A percentile compares a stretch with the other conserved stretches of the same genome.
Conservation (phyloP, 176 grass and related monocot genomes). For the Chrysopogon serrulatus region DNA sequence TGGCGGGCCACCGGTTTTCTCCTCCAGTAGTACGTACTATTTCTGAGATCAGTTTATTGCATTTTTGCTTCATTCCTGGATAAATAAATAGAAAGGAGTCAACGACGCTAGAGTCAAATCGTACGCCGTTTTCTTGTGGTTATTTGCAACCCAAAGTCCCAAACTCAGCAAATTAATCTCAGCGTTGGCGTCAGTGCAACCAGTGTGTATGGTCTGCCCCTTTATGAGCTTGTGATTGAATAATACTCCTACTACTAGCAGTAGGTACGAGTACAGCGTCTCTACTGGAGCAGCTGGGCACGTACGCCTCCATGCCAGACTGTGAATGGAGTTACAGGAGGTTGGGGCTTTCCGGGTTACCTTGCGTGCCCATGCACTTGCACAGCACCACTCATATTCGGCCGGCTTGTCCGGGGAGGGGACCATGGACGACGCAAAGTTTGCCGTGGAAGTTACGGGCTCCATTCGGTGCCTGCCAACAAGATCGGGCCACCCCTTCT, state of each 20-base stretch:
- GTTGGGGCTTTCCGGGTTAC: background rate
- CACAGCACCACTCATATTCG: background rate
- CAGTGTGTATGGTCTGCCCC: background rate
- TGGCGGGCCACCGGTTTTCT: background rate
- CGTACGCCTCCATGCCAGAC: background rate
- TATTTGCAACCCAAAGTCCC: background rate
- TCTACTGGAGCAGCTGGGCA: background rate
- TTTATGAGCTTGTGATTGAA: background rate
- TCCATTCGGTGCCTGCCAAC: constrained; percentile 10
- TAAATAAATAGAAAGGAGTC: too few species aligned
- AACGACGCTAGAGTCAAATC: background rate
- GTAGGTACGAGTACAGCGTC: background rate
- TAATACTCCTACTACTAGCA: background rate
- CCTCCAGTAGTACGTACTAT: too few species aligned
- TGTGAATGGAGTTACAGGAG: background rate
- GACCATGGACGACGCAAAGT: constrained; percentile 21
- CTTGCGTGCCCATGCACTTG: background rate
- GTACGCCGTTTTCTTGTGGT: background rate
- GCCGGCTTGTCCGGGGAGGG: constrained; percentile 21
- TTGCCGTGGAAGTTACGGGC: constrained; percentile 25
- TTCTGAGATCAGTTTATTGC: background rate
- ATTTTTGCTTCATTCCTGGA: too few species aligned
- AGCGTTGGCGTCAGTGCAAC: background rate
- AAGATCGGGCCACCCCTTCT: background rate
- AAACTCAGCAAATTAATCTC: background rate